These are phyloP conservation scores for Solanum medicagineum DNA, from an alignment of 257 asterid genomes.

Conservation along the genomic window DNA sequence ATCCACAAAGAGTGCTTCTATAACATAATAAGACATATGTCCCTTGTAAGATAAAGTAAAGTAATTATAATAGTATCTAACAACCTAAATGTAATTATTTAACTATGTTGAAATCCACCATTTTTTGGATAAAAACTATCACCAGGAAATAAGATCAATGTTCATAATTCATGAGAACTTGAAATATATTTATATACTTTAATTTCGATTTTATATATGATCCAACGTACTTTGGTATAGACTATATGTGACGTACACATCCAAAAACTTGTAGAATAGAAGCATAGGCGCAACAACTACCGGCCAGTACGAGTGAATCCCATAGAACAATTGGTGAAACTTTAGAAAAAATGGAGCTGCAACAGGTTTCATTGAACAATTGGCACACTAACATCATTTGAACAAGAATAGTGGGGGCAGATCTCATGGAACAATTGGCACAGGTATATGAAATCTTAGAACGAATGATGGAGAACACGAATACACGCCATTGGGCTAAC, in stretches of 20 bases:
- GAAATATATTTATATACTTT: neutral
- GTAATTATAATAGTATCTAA: neutral
- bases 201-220: neutral
- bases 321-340: neutral
- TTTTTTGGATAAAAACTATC: neutral
- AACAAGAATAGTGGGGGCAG: neutral
- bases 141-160: neutral
- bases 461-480: neutral
- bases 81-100: neutral
- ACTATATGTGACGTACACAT: neutral
- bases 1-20: neutral
- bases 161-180: neutral
- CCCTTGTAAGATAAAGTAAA: neutral
- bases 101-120: neutral
- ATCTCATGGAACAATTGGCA: neutral
- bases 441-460: neutral
- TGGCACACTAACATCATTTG: neutral
- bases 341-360: neutral
- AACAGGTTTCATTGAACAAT: neutral
- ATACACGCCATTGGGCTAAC: neutral
- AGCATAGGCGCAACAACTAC: neutral
- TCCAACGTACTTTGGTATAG: neutral
- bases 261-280: neutral
- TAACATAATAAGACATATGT: neutral
- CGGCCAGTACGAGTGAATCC: neutral